A percentile compares a stretch with the other conserved stretches of the same genome.
Evolutionary conservation across 2,329 filamentous ascomycete species (phyloP).

Genomic region (Fusarium udum): DNA sequence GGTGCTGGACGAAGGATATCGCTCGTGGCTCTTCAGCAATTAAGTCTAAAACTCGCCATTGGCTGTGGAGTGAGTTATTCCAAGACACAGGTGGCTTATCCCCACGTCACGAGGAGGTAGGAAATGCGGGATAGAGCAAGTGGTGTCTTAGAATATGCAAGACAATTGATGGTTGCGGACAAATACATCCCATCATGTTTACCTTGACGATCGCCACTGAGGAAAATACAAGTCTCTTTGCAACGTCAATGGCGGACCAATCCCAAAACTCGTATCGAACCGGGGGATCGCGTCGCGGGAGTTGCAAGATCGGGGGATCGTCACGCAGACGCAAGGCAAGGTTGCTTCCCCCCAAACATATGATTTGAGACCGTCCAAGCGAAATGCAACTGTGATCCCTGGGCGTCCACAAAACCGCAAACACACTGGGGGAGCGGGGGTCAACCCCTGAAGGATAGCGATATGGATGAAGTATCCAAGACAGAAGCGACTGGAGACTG

Average conservation of each 20-base stretch:
- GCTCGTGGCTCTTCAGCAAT: background rate
- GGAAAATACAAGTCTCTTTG: constrained; percentile 10
- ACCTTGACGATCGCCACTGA: constrained; percentile 21
- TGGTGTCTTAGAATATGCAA: constrained; percentile 2
- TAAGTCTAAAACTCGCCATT: background rate
- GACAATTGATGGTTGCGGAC: constrained; percentile 10
- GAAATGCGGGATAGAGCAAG: constrained; percentile 2
- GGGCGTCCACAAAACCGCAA: constrained; percentile 25
- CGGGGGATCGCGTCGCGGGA: constrained; percentile 26
- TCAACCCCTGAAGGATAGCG: background rate
- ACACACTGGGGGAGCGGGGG: constrained; percentile 23
- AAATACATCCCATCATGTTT: constrained; percentile 16
- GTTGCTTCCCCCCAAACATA: constrained; percentile 25
- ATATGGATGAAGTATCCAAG: constrained; percentile 1
- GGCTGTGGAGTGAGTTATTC: background rate
- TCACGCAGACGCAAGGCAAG: constrained; percentile 35
- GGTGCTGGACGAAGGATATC: constrained; percentile 8
- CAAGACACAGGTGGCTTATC: background rate
- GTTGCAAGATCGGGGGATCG: constrained; percentile 40
- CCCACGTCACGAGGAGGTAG: constrained; percentile 1
- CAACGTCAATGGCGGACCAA: constrained; percentile 26
- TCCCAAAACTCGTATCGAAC: constrained; percentile 2
- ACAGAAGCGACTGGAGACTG: constrained; percentile 2
- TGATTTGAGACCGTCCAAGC: constrained; percentile 24
- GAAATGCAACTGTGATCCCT: constrained; percentile 37